Evolutionary conservation across 805 yeast species (phyloP).

Genomic region (Ogataea zsoltii): DNA sequence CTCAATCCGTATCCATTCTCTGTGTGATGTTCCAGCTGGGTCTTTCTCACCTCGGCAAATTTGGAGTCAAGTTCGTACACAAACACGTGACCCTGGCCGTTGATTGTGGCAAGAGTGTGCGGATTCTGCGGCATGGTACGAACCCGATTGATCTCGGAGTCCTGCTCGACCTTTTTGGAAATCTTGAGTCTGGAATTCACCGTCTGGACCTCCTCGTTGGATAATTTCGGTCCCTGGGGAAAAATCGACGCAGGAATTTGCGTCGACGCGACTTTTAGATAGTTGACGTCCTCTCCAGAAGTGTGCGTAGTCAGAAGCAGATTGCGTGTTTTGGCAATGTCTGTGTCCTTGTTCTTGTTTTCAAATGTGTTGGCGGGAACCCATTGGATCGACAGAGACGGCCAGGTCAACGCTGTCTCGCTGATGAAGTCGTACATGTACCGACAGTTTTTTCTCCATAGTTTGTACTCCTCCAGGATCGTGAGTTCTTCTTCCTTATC

Average conservation of each 20-base stretch:
- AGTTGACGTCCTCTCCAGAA: constrained; percentile 65
- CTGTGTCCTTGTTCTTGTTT: constrained; percentile 28
- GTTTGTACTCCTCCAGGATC: constrained; percentile 65
- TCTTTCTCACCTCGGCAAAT: constrained; percentile 24
- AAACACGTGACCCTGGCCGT: constrained; percentile 62
- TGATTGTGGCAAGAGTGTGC: constrained; percentile 60
- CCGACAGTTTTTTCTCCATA: constrained; percentile 81
- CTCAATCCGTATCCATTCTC: constrained; percentile 76
- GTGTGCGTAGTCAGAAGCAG: constrained; percentile 73
- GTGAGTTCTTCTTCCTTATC: constrained; percentile 41
- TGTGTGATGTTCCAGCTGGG: constrained; percentile 50
- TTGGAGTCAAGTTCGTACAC: constrained; percentile 44
- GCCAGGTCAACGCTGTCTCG: constrained; percentile 81
- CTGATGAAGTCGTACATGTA: constrained; percentile 82
- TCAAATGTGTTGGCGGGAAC: constrained; percentile 45
- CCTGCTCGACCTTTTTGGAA: constrained; percentile 58
- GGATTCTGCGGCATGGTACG: constrained; percentile 66
- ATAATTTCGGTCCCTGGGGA: constrained; percentile 22
- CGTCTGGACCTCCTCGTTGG: constrained; percentile 32
- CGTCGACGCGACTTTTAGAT: constrained; percentile 63
- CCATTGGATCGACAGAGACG: constrained; percentile 80
- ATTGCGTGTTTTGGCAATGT: constrained; percentile 41
- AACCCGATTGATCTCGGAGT: constrained; percentile 71
- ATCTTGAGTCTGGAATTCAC: constrained; percentile 60
- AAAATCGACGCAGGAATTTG: constrained; percentile 51